Base-by-base conservation (phyloP, 257 asterid genomes). In the Solanum lignicaule region DNA sequence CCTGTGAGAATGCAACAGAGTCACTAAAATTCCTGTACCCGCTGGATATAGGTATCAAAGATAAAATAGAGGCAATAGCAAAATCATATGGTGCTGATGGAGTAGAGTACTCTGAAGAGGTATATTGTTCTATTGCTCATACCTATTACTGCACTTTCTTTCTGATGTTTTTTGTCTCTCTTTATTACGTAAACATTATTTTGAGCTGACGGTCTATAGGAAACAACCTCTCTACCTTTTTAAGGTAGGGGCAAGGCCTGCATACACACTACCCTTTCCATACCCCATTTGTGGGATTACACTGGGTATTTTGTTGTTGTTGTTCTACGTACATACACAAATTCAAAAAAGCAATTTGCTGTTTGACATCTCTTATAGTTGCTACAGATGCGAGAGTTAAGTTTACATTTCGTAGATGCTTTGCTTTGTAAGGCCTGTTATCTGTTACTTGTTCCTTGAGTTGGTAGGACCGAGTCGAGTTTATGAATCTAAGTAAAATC, bases 1-100 rank as follows among this genome's bases (percentile, higher is more conserved):
- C 99, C 32, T 95, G 99, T 31, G 96, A 95, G 93, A 94, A 90
- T 90, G 98, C 93, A 81, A 81, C 94, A 73, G 92, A 95, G 62
- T 96, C 98, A 66, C 90, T 97, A 90, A 95, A 88, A 87, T 97
- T 95, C 93, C 91, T 97, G 93, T 97, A 97, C 88, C 95, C 98
- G 48, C 89, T 97, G 89, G 99, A 97, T 86, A 89, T 85, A 12
- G 89, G 96, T 85, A 97, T 97, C 91, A 95, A 97, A 90, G 98
- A 95, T 90, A 97, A 97, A 91, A 97, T 97, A 83, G 98, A 92
- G 90, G 98, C 98, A 86, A 97, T 97, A 89, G 99, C 98, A 9
- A 95, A 92, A 89, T 97, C 99, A 81, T 97, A 97, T 87, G 99
- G 99, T 87, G 99, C 99, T 87, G 92, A 93, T 38, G 98, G 99